Conservation (phyloP, 208 protist genomes). For the Strigomonas galati region DNA sequence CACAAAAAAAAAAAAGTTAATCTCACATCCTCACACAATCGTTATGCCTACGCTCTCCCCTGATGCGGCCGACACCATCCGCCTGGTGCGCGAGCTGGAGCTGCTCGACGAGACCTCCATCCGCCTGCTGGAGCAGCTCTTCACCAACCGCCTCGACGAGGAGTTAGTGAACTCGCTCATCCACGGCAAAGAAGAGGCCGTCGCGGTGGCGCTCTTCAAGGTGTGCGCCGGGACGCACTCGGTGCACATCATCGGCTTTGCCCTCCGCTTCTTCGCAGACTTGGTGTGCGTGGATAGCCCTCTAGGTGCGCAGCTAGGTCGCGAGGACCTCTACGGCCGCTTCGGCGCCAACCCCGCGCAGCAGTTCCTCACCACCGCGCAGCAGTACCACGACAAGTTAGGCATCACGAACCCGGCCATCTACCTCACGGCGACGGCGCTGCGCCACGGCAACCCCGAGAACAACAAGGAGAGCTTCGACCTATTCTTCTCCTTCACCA, state of each 20-base stretch:
- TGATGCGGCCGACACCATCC: slow-evolving; percentile 63
- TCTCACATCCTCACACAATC: background rate
- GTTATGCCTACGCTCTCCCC: slow-evolving; percentile 61
- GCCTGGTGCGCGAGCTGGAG: slow-evolving; percentile 58
- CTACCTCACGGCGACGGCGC: slow-evolving; percentile 62
- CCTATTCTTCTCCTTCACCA: slow-evolving; percentile 58
- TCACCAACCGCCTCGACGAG: slow-evolving; percentile 52
- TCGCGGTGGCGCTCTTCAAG: slow-evolving; percentile 61
- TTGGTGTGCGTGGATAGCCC: slow-evolving; percentile 37
- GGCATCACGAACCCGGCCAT: slow-evolving; percentile 69
- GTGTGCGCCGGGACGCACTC: slow-evolving; percentile 42
- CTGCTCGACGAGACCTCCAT: slow-evolving; percentile 58
- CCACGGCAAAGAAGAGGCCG: slow-evolving; percentile 39
- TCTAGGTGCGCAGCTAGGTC: slow-evolving; percentile 55
- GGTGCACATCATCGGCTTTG: slow-evolving; percentile 49
- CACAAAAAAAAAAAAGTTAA: slow-evolving; percentile 15
- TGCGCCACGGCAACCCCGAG: slow-evolving; percentile 59
- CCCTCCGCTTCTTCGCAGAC: slow-evolving; percentile 79
- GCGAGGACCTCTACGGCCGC: slow-evolving; percentile 26
- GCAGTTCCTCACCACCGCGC: slow-evolving; percentile 48
- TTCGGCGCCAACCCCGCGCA: slow-evolving; percentile 53
- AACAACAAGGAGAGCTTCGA: slow-evolving; percentile 44
- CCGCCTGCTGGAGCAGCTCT: slow-evolving; percentile 73
- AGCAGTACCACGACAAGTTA: slow-evolving; percentile 32
- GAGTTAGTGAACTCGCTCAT: slow-evolving; percentile 57